Conservation (phyloP, 2,329 filamentous ascomycete genomes). For the Claviceps sp. region DNA sequence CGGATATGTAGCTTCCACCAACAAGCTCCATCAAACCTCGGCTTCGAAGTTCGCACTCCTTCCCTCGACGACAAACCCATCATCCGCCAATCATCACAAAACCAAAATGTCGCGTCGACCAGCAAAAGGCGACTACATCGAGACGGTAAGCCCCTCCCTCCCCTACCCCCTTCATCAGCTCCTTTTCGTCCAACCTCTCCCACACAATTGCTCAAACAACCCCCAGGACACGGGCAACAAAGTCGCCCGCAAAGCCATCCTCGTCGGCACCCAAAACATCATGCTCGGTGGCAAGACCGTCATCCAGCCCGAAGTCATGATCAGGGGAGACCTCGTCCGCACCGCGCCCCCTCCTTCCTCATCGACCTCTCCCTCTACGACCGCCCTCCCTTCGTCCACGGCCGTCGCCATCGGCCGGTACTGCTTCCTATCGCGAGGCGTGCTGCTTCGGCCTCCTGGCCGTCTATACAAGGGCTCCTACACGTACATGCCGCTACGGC, state of each 20-base stretch:
- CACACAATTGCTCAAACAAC: not conserved
- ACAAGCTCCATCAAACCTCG: not conserved
- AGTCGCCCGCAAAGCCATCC: conserved; percentile 79
- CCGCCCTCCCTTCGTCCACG: conserved; percentile 36
- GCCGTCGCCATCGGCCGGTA: conserved; percentile 85
- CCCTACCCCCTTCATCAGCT: not conserved
- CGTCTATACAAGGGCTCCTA: conserved; percentile 67
- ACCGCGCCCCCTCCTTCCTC: conserved; percentile 27
- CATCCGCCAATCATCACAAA: not conserved
- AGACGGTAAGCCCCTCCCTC: conserved; percentile 51
- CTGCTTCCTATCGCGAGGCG: conserved; percentile 71
- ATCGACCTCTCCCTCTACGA: conserved; percentile 27
- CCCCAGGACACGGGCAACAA: conserved; percentile 91
- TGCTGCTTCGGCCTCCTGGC: conserved; percentile 69
- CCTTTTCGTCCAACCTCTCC: no score
- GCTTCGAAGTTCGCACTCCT: not conserved
- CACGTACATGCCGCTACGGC: conserved; percentile 77
- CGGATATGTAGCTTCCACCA: no score
- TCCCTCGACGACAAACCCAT: not conserved
- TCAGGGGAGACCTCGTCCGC: conserved; percentile 74
- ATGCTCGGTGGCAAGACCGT: conserved; percentile 93
- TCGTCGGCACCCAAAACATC: conserved; percentile 94
- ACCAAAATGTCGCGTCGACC: conserved; percentile 59
- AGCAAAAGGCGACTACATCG: conserved; percentile 86
- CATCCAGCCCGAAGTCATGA: conserved; percentile 88